Evolutionary conservation across 2,329 filamentous ascomycete species (phyloP).

Genomic region (Stachybotrys echinatus): DNA sequence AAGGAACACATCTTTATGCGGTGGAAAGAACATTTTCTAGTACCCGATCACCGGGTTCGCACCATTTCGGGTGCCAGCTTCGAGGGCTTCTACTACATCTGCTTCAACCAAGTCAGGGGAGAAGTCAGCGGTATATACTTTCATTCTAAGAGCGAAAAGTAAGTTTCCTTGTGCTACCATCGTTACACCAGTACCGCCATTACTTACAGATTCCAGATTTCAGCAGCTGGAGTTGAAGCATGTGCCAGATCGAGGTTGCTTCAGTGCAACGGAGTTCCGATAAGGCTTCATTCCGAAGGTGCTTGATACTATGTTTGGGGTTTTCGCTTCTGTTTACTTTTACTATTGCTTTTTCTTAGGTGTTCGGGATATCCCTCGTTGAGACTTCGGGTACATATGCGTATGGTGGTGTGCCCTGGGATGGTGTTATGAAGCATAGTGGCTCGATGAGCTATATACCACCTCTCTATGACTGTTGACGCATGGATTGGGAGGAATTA

Average conservation of each 20-base stretch:
- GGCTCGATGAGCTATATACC: neutral
- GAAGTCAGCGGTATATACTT: conserved; percentile 94
- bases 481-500: conserved; percentile 11
- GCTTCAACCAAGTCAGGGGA: conserved; percentile 88
- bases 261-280: conserved; percentile 77
- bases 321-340: too few relatives aligned
- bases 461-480: neutral
- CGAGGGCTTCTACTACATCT: conserved; percentile 98
- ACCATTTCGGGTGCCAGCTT: conserved; percentile 94
- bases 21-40: conserved; percentile 98
- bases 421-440: conserved; percentile 5
- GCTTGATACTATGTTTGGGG: too few relatives aligned
- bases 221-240: conserved; percentile 91
- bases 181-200: neutral
- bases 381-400: too few relatives aligned
- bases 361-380: too few relatives aligned
- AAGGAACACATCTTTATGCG: conserved; percentile 94
- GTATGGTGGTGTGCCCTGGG: conserved; percentile 9
- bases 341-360: too few relatives aligned
- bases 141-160: conserved; percentile 97
- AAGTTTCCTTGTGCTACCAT: conserved; percentile 38
- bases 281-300: conserved; percentile 12
- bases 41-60: conserved; percentile 87
- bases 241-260: conserved; percentile 78
- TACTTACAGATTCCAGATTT: conserved; percentile 51